Conservation (phyloP, 371 early-diverging fungal species). For the Chytridium lagenaria region DNA sequence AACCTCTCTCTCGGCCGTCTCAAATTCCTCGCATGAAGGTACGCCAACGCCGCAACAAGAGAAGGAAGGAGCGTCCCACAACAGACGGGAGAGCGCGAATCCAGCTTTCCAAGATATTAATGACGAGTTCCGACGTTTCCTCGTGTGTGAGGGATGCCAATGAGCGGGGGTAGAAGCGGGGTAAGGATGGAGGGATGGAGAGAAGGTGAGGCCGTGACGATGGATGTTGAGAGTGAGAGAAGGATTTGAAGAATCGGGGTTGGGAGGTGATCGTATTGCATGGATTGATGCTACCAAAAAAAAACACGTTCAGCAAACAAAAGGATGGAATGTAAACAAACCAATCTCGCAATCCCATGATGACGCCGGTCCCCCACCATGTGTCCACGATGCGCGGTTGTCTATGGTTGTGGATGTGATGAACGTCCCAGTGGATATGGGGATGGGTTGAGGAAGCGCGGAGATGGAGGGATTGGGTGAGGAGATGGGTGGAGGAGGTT, state of each 20-base stretch:
- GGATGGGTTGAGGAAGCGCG: neutral
- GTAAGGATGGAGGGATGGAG: neutral
- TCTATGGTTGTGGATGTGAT: conserved; percentile 6
- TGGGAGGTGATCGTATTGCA: conserved; percentile 5
- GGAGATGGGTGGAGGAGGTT: conserved; percentile 3
- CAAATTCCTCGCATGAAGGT: neutral
- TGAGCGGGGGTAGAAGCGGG: neutral
- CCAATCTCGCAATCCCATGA: conserved; percentile 35
- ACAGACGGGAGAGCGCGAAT: conserved; percentile 7
- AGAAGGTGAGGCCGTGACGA: neutral
- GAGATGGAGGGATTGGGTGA: neutral
- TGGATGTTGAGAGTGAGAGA: conserved; percentile 16
- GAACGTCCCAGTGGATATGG: conserved; percentile 26
- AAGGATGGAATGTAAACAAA: conserved; percentile 14
- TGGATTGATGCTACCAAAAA: neutral
- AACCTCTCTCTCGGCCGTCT: conserved; percentile 28
- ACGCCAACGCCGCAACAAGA: neutral
- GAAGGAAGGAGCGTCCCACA: neutral
- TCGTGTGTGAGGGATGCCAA: conserved; percentile 18
- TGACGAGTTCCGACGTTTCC: conserved; percentile 25
- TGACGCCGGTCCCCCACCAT: conserved; percentile 39
- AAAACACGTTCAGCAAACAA: neutral
- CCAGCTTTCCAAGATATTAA: conserved; percentile 27
- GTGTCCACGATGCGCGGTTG: conserved; percentile 9
- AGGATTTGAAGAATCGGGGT: conserved; percentile 29